Conservation (phyloP, 306 rosid species). For the Psophocarpus tetragonolobus region DNA sequence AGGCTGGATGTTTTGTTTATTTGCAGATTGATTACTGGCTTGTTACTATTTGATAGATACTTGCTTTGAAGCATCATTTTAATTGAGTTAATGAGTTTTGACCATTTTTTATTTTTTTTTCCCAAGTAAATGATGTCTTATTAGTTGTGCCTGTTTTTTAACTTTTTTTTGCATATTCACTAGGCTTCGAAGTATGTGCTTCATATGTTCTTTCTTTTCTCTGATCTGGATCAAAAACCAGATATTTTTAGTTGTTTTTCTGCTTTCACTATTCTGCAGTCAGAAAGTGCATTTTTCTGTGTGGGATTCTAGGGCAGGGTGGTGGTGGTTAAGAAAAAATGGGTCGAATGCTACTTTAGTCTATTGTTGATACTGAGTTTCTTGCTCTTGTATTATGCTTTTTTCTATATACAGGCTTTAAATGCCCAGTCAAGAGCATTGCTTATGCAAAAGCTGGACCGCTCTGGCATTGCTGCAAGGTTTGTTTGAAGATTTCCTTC, state of each 20-base stretch:
- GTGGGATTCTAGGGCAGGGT: not conserved
- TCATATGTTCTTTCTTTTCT: not conserved
- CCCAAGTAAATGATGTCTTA: not conserved
- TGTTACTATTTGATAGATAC: constrained; percentile 18
- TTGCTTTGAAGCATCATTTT: constrained; percentile 16
- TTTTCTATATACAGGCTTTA: constrained; percentile 61
- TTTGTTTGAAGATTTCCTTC: constrained; percentile 35
- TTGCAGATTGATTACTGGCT: not conserved
- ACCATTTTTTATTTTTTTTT: not conserved
- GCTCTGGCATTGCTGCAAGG: constrained; percentile 94
- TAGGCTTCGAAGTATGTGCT: not conserved
- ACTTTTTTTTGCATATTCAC: not conserved
- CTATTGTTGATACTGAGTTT: not conserved
- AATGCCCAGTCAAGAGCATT: constrained; percentile 98
- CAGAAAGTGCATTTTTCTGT: not conserved
- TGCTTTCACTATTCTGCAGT: constrained; percentile 2
- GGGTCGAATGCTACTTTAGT: not conserved
- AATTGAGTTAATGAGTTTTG: not conserved
- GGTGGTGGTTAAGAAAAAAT: not conserved
- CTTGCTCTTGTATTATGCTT: constrained; percentile 19
- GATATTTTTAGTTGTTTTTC: not conserved
- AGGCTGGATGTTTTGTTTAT: constrained; percentile 1
- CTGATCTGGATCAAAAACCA: not conserved
- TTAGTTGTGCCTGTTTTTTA: not conserved
- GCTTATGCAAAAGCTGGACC: constrained; percentile 95